Evolutionary conservation across 306 rosid species (phyloP).

Genomic region (Ormosia semicastrata): DNA sequence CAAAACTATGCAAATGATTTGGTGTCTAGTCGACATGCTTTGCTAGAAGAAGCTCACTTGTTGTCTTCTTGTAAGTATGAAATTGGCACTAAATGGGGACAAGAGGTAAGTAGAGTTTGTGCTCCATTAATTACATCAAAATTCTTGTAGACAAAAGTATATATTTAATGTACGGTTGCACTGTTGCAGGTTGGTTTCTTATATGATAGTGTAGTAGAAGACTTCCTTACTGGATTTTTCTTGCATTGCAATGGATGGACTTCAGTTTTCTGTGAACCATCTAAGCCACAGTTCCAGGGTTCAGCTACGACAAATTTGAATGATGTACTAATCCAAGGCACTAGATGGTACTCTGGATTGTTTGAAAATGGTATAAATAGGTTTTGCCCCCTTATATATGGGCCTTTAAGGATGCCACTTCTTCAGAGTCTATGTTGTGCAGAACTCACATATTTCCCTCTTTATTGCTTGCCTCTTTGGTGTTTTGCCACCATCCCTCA

Average conservation of each 20-base stretch:
- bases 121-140: neutral
- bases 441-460: conserved; percentile 42
- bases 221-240: conserved; percentile 52
- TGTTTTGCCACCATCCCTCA: conserved; percentile 66
- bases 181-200: conserved; percentile 64
- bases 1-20: conserved; percentile 21
- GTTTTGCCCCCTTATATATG: conserved; percentile 59
- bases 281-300: conserved; percentile 69
- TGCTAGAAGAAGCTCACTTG: conserved; percentile 35
- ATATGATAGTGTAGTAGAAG: conserved; percentile 58
- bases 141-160: neutral
- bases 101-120: conserved; percentile 40
- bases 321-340: conserved; percentile 59
- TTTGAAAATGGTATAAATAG: conserved; percentile 52
- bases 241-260: conserved; percentile 72
- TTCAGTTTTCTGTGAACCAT: conserved; percentile 55
- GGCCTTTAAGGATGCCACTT: conserved; percentile 41
- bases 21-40: neutral
- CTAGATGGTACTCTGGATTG: conserved; percentile 64
- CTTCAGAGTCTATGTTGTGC: conserved; percentile 52
- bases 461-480: conserved; percentile 50
- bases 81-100: conserved; percentile 61
- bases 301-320: conserved; percentile 50
- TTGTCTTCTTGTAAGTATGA: conserved; percentile 64
- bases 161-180: neutral